Evolutionary conservation across 495 filamentous ascomycete genomes (phyloP).

Genomic region (Penicillium riverlandense): DNA sequence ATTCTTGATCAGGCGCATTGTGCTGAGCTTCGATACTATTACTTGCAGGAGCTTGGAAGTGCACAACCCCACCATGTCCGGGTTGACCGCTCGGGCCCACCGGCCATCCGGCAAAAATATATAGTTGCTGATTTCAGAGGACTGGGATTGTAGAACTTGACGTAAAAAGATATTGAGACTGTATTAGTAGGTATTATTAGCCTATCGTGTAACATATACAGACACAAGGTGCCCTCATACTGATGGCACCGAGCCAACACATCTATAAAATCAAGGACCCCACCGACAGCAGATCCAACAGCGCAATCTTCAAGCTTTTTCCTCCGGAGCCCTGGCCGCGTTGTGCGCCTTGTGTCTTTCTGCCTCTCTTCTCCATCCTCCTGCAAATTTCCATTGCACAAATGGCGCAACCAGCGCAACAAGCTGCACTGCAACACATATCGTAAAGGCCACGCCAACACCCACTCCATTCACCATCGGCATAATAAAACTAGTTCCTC

Average conservation of each 20-base stretch:
- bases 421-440: slow-evolving; percentile 31
- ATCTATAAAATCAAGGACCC: too few relatives aligned
- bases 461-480: slow-evolving; percentile 58
- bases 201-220: too few relatives aligned
- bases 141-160: too few relatives aligned
- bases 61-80: neutral
- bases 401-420: slow-evolving; percentile 27
- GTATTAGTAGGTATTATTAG: too few relatives aligned
- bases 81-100: neutral
- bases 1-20: slow-evolving; percentile 67
- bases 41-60: too few relatives aligned
- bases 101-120: neutral
- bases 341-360: neutral
- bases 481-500: slow-evolving; percentile 51
- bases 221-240: too few relatives aligned
- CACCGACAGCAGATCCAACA: too few relatives aligned
- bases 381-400: slow-evolving; percentile 35
- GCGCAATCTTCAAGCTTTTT: too few relatives aligned
- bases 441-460: slow-evolving; percentile 29
- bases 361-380: slow-evolving; percentile 23
- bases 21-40: neutral
- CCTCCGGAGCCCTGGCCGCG: too few relatives aligned
- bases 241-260: too few relatives aligned
- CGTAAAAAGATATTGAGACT: too few relatives aligned
- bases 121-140: too few relatives aligned